phyloP scores from a whole-genome alignment of 2,329 filamentous ascomycete species.

The Drechslera avenae region DNA sequence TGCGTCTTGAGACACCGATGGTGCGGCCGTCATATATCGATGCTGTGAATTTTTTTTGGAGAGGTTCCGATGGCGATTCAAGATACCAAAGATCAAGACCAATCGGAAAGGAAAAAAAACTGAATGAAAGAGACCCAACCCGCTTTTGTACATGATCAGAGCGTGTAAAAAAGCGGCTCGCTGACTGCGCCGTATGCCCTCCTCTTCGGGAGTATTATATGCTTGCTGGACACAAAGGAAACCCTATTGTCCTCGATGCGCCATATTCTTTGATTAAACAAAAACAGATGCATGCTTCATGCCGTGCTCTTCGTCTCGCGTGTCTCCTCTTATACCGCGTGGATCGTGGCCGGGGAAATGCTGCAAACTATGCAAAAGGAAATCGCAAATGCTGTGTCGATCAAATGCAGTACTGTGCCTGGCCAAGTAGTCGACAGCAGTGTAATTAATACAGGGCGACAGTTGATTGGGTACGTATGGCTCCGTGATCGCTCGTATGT shows the following conservation, averaged over 20 bases:
- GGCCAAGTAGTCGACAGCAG: conserved; percentile 28
- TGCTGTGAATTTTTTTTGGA: conserved; percentile 20
- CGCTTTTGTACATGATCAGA: conserved; percentile 42
- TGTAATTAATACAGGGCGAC: conserved; percentile 41
- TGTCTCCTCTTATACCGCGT: conserved; percentile 22
- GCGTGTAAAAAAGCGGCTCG: conserved; percentile 18
- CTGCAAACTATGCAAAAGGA: conserved; percentile 33
- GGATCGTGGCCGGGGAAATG: conserved; percentile 25
- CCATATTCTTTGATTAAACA: conserved; percentile 20
- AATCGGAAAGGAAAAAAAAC: conserved; percentile 10
- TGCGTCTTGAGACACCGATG: conserved; percentile 18
- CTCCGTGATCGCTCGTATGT: conserved; percentile 36
- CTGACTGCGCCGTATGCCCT: conserved; percentile 21
- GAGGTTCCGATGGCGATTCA: conserved; percentile 17
- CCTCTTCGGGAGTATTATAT: conserved; percentile 26
- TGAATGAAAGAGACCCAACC: conserved; percentile 20
- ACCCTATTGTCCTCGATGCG: conserved; percentile 11
- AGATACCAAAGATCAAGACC: conserved; percentile 20
- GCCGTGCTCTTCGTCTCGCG: conserved; percentile 13
- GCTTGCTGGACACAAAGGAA: conserved; percentile 17
- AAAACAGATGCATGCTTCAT: conserved; percentile 16
- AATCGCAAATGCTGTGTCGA: conserved; percentile 38
- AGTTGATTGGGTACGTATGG: conserved; percentile 22
- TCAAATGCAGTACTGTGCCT: conserved; percentile 39
- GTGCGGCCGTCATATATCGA: conserved; percentile 20